Evolutionary conservation across 768 basidiomycete genomes (phyloP), one percentile per base, ranked within the genome.

Genomic region (Pulveroboletus frians): DNA sequence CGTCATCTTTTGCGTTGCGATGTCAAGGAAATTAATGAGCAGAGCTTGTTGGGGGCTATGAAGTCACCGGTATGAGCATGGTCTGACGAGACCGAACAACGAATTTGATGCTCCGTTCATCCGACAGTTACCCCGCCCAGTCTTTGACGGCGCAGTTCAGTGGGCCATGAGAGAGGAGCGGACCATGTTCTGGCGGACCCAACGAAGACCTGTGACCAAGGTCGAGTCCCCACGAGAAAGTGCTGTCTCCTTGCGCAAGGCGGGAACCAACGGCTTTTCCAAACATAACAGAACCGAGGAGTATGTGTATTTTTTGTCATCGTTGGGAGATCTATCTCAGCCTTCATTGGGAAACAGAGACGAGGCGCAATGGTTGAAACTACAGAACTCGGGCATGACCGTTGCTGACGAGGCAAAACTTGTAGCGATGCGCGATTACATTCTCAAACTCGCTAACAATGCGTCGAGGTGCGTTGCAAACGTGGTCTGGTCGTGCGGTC

Each of bases 151-250:
- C 0, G 85, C 91, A 0, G 77, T 93, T 15, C 76, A 83, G 37
- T 96, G 94, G 89, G 93, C 94, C 0, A 84, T 85, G 77, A 88
- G 83, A 57, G 76, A 84, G 1, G 86, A 92, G 20, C 86, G 85
- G 56, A 80, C 83, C 0, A 75, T 76, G 9, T 95, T 92, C 63
- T 94, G 92, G 92, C 75, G 77, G 53, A 74, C 73, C 5, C 73
- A 76, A 17, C 72, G 78, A 30, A 71, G 79, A 27, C 60, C 66
- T 8, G 59, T 60, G 11, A 59, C 69, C 18, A 88, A 80, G 64
- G 52, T 71, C 0, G 87, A 90, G 53, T 84, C 84, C 13, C 81
- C 85, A 0, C 76, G 81, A 43, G 87, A 90, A 51, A 88, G 82
- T 46, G 76, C 91, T 30, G 73, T 83, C 5, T 76, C 81, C 0